These are phyloP conservation scores for Spiromastix sp. DNA, from an alignment of 2,329 filamentous ascomycete species.

Conservation along the genomic window DNA sequence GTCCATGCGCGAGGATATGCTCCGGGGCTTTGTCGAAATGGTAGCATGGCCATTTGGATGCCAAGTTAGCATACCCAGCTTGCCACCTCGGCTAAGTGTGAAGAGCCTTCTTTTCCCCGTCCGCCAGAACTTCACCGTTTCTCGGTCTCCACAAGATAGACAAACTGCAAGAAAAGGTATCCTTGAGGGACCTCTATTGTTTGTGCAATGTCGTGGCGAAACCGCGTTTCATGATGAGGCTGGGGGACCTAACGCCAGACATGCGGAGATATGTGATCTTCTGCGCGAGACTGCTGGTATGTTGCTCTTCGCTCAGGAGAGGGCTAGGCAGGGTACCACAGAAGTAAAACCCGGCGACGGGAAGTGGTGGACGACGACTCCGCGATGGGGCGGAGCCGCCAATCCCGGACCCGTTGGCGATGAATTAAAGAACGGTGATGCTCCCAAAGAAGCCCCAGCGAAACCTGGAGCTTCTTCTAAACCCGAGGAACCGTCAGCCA, in stretches of 20 bases:
- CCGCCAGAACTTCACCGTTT: slow-evolving; percentile 45
- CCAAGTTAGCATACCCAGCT: slow-evolving; percentile 37
- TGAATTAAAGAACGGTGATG: slow-evolving; percentile 20
- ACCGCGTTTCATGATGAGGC: slow-evolving; percentile 38
- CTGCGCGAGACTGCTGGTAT: slow-evolving; percentile 49
- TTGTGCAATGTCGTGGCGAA: slow-evolving; percentile 45
- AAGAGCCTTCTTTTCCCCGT: slow-evolving; percentile 45
- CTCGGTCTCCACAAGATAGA: slow-evolving; percentile 43
- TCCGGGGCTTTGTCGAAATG: slow-evolving; percentile 48
- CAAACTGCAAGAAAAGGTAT: slow-evolving; percentile 42
- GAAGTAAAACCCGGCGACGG: slow-evolving; percentile 44
- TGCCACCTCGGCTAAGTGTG: slow-evolving; percentile 39
- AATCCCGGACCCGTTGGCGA: slow-evolving; percentile 26
- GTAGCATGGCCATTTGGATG: slow-evolving; percentile 49
- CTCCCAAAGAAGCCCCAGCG: slow-evolving; percentile 13
- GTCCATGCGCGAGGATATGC: slow-evolving; percentile 44
- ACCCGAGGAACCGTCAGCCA: slow-evolving; percentile 19
- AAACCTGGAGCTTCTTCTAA: slow-evolving; percentile 20
- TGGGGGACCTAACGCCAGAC: slow-evolving; percentile 20
- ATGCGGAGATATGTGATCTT: slow-evolving; percentile 39
- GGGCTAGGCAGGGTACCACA: slow-evolving; percentile 43
- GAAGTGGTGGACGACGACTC: slow-evolving; percentile 49
- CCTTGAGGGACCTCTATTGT: slow-evolving; percentile 49
- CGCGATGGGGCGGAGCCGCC: slow-evolving; percentile 45
- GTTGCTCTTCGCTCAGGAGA: slow-evolving; percentile 50